These are phyloP conservation scores for Aspergillus asperescens DNA, from an alignment of 495 filamentous ascomycete species.

Conservation along the genomic window DNA sequence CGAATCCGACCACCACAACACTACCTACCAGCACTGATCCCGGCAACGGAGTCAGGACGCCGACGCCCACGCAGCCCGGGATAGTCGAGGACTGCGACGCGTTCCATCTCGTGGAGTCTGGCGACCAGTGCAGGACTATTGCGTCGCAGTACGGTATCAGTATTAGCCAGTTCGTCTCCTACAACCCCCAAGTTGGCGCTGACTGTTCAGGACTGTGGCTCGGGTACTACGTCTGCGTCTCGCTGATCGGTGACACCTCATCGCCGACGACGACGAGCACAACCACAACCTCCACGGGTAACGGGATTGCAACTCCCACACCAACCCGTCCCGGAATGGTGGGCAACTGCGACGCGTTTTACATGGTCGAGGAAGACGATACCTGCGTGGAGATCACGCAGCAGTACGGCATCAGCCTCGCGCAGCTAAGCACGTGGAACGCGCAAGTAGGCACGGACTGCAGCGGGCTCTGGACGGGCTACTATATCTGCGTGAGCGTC, in stretches of 20 bases:
- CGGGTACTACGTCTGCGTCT: slow-evolving; percentile 15
- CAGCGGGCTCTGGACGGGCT: slow-evolving; percentile 1
- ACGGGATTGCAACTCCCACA: not conserved
- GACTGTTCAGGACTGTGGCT: not conserved
- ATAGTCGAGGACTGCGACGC: slow-evolving; percentile 1
- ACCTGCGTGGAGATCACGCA: not conserved
- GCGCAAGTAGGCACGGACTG: slow-evolving; percentile 13
- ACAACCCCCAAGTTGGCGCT: not conserved
- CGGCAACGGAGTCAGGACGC: not conserved
- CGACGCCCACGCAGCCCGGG: not conserved
- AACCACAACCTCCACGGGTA: not conserved
- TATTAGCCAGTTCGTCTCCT: not conserved
- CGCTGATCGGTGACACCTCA: not conserved
- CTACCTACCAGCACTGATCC: not conserved
- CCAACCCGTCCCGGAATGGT: slow-evolving; percentile 12
- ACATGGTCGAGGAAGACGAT: slow-evolving; percentile 10
- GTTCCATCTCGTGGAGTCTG: slow-evolving; percentile 6
- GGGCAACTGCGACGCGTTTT: slow-evolving; percentile 18
- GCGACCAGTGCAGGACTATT: not conserved
- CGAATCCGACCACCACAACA: not conserved
- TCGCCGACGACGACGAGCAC: not conserved
- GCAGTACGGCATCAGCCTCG: not conserved
- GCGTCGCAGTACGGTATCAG: not conserved
- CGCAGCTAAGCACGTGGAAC: slow-evolving; percentile 17
- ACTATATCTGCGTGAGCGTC: slow-evolving; percentile 23